Conservation (phyloP, 371 early-diverging fungal genomes). For the Batkoa obscura region DNA sequence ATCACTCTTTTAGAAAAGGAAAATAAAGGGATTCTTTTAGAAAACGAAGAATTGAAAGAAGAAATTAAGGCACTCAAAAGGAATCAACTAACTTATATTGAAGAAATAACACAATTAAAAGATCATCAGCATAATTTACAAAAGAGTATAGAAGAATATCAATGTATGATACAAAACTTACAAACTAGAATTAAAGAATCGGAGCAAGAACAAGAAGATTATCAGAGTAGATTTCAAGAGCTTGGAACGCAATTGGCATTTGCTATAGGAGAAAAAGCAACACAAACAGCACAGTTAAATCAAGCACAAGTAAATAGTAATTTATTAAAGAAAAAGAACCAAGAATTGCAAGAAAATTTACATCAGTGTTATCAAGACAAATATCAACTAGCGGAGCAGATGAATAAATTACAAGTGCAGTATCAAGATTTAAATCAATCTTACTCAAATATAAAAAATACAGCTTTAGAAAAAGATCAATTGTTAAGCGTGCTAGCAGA, state of each 20-base stretch:
- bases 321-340: background rate
- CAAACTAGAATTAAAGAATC: no score
- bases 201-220: no score
- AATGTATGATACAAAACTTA: no score
- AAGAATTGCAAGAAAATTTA: background rate
- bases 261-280: background rate
- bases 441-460: background rate
- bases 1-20: no score
- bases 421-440: background rate
- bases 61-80: no score
- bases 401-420: background rate
- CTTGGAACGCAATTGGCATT: background rate
- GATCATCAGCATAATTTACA: no score
- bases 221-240: slow-evolving; percentile 3
- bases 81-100: no score
- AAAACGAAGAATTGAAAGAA: no score
- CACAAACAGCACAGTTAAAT: background rate
- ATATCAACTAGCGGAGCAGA: background rate
- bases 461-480: background rate
- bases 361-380: background rate
- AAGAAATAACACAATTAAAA: no score
- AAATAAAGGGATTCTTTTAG: no score
- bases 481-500: background rate
- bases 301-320: background rate
- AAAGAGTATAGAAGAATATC: no score